These are phyloP conservation scores for Nakaseomyces kungkrabaensis DNA, from an alignment of 1,139 yeast genomes.

Conservation along the genomic window DNA sequence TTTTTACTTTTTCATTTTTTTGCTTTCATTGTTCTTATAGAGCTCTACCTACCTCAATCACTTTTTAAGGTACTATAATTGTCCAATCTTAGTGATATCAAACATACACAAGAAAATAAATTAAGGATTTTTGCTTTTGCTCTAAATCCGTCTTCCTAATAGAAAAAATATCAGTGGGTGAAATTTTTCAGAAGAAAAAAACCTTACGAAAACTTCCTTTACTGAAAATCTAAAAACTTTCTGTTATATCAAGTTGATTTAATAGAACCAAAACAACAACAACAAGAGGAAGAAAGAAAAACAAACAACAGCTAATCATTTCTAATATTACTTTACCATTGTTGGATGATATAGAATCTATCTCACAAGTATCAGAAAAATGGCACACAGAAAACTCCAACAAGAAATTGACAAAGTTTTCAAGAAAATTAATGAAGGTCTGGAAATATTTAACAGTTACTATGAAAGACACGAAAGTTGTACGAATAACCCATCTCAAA, in stretches of 20 bases:
- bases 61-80: not conserved
- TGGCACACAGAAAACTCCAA: slow-evolving; percentile 62
- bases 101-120: not conserved
- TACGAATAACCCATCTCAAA: slow-evolving; percentile 54
- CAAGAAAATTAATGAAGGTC: slow-evolving; percentile 68
- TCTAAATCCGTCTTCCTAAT: too few relatives aligned
- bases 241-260: too few relatives aligned
- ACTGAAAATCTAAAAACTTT: too few relatives aligned
- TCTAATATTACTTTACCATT: not conserved
- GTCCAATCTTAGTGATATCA: not conserved
- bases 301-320: not conserved
- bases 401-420: slow-evolving; percentile 74
- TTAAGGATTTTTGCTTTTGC: not conserved
- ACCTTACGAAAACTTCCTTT: too few relatives aligned
- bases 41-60: not conserved
- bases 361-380: slow-evolving; percentile 15
- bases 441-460: slow-evolving; percentile 55
- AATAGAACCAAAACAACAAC: too few relatives aligned
- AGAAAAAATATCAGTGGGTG: too few relatives aligned
- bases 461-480: slow-evolving; percentile 59
- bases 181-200: too few relatives aligned
- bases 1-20: not conserved
- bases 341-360: not conserved
- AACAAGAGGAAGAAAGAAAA: not conserved
- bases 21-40: not conserved